A percentile compares a stretch with the other conserved stretches of the same genome.
phyloP scores from a whole-genome alignment of 1,139 yeast species.

The Arxiozyma telluris region DNA sequence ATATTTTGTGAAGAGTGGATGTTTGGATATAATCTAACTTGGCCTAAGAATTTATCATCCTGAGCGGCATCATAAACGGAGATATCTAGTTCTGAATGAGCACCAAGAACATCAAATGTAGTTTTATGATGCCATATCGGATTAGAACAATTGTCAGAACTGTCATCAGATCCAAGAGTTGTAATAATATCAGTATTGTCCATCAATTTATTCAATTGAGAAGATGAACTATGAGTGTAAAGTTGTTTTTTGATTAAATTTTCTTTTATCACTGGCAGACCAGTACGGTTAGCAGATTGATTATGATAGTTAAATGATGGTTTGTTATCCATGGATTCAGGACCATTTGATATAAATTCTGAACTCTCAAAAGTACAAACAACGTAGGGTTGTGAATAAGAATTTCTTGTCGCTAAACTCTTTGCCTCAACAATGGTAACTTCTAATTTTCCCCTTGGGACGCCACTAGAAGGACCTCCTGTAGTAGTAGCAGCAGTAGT shows the following conservation, averaged over 20 bases:
- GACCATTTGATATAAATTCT: constrained; percentile 79
- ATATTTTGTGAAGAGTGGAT: constrained; percentile 29
- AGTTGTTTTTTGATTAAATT: constrained; percentile 35
- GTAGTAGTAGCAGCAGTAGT: constrained; percentile 3
- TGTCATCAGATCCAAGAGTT: constrained; percentile 6
- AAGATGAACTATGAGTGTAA: constrained; percentile 58
- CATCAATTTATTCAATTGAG: constrained; percentile 41
- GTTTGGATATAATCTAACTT: constrained; percentile 62
- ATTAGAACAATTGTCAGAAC: constrained; percentile 7
- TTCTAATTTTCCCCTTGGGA: constrained; percentile 73
- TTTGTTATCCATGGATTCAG: constrained; percentile 48
- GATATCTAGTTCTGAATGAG: constrained; percentile 72
- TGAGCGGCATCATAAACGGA: constrained; percentile 78
- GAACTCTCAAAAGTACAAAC: constrained; percentile 91
- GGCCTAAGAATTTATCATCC: constrained; percentile 81
- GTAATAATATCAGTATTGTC: constrained; percentile 1
- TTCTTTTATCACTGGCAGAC: constrained; percentile 20
- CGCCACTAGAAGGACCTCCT: constrained; percentile 21
- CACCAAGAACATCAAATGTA: constrained; percentile 80
- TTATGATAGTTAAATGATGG: constrained; percentile 13
- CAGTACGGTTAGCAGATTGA: constrained; percentile 13
- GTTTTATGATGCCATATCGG: constrained; percentile 81
- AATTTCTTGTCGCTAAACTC: constrained; percentile 47
- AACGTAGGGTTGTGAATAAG: constrained; percentile 69
- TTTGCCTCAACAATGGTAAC: constrained; percentile 76